Base-by-base conservation (phyloP, 2,329 filamentous ascomycete genomes). In the Fusarium secorum region DNA sequence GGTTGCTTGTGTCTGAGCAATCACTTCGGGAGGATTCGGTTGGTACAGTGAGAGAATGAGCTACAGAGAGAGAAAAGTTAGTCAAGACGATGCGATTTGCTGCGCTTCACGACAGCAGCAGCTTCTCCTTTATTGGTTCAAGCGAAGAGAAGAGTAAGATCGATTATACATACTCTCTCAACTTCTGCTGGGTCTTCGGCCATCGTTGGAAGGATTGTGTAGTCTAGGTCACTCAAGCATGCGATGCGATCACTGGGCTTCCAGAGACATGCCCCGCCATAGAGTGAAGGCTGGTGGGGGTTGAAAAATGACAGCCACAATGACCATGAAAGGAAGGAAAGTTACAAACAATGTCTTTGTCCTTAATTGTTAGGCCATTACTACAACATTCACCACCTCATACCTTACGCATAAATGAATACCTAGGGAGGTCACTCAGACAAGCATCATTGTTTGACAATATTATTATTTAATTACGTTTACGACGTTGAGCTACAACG, bases 1-100 rank as follows among this genome's bases (percentile, higher is more conserved):
- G 18, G 91, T 89, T 61, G 92, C 89, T 78, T 98, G 93, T 51
- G 86, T 85, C 24, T 79, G 80, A 15, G 83, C 78, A 55, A 89
- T 84, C 24, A 79, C 79, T 36, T 84, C 81, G 42, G 86, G 84
- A 1, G 82, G 62, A 36, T 85, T 86, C 35, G 86, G 86, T 62
- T 85, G 80, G 73, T 89, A 89, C 10, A 89, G 81, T 14, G 85
- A 83, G 63, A 84, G 77, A 48, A 89, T 85, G 69, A 89, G 75
- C 83, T 84, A 48, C 45, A 49, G 36, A 22, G 13, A 33, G 63
- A 44, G 41, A 28, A 18, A 55, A 46, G 66, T 76, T 39, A 77
- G 75, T 28, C 49, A 17, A n/a, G 15, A 28, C 48, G 48, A 39
- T 52, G 32, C 32, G 22, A 24, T 26, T 35, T 51, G 22, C 18